Conservation (phyloP, 2,329 filamentous ascomycete genomes). For the Talaromyces piceae region DNA sequence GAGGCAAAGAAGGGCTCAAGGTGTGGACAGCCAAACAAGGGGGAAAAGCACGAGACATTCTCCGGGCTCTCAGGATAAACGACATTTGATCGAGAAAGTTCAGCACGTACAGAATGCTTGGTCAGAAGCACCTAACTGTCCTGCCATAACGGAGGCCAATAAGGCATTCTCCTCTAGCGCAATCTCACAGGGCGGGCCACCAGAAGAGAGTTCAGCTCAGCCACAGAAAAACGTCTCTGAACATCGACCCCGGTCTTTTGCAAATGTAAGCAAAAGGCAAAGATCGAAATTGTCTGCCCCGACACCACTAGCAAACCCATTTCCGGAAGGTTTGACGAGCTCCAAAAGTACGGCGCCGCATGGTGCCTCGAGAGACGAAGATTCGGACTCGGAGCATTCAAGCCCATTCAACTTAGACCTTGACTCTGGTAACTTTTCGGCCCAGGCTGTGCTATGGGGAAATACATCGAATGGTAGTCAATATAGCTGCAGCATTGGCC, state of each 20-base stretch:
- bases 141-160: too few relatives aligned
- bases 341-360: not conserved
- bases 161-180: too few relatives aligned
- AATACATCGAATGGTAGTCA: not conserved
- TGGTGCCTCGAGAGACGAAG: not conserved
- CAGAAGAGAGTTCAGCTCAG: too few relatives aligned
- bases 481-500: not conserved
- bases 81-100: not conserved
- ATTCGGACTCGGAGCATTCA: not conserved
- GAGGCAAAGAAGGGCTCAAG: constrained; percentile 1
- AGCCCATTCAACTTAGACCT: not conserved
- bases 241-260: not conserved
- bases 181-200: too few relatives aligned
- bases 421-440: not conserved
- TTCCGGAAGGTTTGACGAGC: not conserved
- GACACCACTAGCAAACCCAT: not conserved
- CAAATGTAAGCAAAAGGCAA: not conserved
- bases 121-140: too few relatives aligned
- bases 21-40: not conserved
- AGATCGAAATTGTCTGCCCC: not conserved
- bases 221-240: too few relatives aligned
- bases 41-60: not conserved
- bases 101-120: not conserved
- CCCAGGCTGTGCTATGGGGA: not conserved
- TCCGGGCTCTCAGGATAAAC: not conserved